Base-by-base conservation (phyloP, 2,329 filamentous ascomycete species). In the Aureobasidium vineae region DNA sequence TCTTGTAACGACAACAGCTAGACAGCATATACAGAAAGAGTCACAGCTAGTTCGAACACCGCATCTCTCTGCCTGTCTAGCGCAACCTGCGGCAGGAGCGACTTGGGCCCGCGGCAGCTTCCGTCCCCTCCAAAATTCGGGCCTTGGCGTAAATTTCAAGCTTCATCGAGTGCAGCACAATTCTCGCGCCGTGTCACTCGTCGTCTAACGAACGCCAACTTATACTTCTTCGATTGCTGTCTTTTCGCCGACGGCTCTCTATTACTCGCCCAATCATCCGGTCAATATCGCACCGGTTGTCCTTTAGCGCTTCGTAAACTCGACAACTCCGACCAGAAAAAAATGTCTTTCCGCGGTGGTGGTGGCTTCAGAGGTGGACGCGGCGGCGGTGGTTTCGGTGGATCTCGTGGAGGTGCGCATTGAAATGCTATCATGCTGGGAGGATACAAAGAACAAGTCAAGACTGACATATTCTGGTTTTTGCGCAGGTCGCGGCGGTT, bases 381-480 rank as follows among this genome's bases (percentile, higher is more conserved):
- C 38, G 70, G 69, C 61, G 69, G 68, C 33, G 69, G 70, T 66
- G 68, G 69, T 38, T 68, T 68, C 23, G 65, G 71, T 67, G 72
- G 72, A 45, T 68, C 71, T 52, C 57, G 75, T 65, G 75, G 75
- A 61, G 75, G 75, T 68, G 38, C 56, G 67, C 65, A 65, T 41
- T 36, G 38, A 56, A 19, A 47, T 16, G 10, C 54, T 16, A 19
- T 3, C n/a, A 16, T 31, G 40, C 45, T 19, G 15, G 33, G 26
- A 28, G 5, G 3, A 45, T n/a, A 28, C 19, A 52, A 33, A 26
- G 43, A 45, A 7, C 38, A 64, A 49, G 61, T 54, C 45, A 47
- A 36, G 47, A 23, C 65, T 66, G 49, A 63, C 59, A 64, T 1
- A 16, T n/a, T 10, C 5, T 16, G 16, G 33, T 36, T 36, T 6